phyloP scores from a whole-genome alignment of 805 yeast species.

The Jamesozyma rosinii region DNA sequence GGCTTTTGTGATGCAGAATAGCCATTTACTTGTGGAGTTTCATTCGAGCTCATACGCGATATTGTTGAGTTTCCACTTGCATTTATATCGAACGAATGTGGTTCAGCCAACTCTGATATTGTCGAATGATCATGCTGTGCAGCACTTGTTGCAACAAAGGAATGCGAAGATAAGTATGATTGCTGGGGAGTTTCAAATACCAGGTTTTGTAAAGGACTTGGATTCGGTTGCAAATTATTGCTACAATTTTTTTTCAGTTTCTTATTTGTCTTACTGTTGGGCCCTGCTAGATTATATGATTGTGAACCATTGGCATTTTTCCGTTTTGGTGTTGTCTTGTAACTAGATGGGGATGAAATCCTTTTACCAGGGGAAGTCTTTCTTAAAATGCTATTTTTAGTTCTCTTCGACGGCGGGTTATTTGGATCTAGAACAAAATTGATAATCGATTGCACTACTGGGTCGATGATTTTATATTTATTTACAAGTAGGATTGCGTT shows the following conservation, averaged over 20 bases:
- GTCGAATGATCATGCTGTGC: not conserved
- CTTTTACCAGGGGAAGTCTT: conserved; percentile 28
- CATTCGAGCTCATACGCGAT: conserved; percentile 9
- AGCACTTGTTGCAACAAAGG: not conserved
- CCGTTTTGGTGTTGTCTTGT: conserved; percentile 27
- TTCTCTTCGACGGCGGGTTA: conserved; percentile 36
- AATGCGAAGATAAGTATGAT: conserved; percentile 4
- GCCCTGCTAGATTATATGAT: conserved; percentile 1
- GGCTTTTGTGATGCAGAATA: conserved; percentile 31
- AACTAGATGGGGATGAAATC: conserved; percentile 30
- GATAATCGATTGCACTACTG: conserved; percentile 43
- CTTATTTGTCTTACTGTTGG: not conserved
- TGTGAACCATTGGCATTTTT: conserved; percentile 5
- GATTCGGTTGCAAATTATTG: conserved; percentile 18
- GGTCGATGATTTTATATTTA: conserved; percentile 42
- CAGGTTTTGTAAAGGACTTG: conserved; percentile 29
- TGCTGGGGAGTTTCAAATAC: conserved; percentile 31
- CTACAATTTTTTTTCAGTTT: conserved; percentile 5
- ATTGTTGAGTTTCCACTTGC: conserved; percentile 10
- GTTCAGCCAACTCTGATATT: not conserved
- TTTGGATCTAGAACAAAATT: conserved; percentile 43
- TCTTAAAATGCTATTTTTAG: conserved; percentile 29
- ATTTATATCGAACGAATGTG: conserved; percentile 1
- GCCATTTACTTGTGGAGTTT: conserved; percentile 15
- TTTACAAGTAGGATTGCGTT: conserved; percentile 53